Evolutionary conservation across 2,329 filamentous ascomycete species (phyloP).

Genomic region (Xylariomycetidae sp.): DNA sequence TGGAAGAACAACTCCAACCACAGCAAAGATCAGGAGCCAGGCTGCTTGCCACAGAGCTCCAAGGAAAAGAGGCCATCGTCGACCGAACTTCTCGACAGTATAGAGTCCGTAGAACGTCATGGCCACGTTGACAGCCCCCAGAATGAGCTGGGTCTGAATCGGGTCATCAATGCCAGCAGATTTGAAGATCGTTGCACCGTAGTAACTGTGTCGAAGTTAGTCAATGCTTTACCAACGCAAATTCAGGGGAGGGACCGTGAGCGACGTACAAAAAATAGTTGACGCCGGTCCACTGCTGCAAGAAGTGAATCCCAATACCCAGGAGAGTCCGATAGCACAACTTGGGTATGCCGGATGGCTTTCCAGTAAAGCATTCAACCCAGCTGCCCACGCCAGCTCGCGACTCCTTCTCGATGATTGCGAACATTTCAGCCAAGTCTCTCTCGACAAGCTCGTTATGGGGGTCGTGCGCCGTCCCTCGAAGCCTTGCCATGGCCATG

Average conservation of each 20-base stretch:
- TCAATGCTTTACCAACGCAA: background rate
- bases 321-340: constrained; percentile 59
- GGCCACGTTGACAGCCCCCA: constrained; percentile 61
- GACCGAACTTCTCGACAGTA: constrained; percentile 61
- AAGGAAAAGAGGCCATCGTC: constrained; percentile 60
- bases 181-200: constrained; percentile 61
- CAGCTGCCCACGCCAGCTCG: constrained; percentile 42
- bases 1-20: constrained; percentile 42
- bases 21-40: constrained; percentile 60
- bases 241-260: background rate
- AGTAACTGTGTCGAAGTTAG: too few species aligned
- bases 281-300: constrained; percentile 63
- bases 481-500: constrained; percentile 46
- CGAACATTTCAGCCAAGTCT: constrained; percentile 48
- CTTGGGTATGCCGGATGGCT: constrained; percentile 42
- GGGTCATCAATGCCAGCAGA: constrained; percentile 61
- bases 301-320: constrained; percentile 56
- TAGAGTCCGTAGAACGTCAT: constrained; percentile 63
- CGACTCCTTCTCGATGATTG: constrained; percentile 39
- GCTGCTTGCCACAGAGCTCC: constrained; percentile 62
- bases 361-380: constrained; percentile 56
- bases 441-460: constrained; percentile 38
- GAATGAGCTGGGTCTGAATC: constrained; percentile 62
- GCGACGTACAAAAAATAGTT: constrained; percentile 49
- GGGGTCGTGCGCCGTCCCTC: constrained; percentile 42